Percentiles rank a stretch among this genome's conserved stretches.
Conservation (phyloP, 805 yeast genomes). For the Starmera dryadoides region DNA sequence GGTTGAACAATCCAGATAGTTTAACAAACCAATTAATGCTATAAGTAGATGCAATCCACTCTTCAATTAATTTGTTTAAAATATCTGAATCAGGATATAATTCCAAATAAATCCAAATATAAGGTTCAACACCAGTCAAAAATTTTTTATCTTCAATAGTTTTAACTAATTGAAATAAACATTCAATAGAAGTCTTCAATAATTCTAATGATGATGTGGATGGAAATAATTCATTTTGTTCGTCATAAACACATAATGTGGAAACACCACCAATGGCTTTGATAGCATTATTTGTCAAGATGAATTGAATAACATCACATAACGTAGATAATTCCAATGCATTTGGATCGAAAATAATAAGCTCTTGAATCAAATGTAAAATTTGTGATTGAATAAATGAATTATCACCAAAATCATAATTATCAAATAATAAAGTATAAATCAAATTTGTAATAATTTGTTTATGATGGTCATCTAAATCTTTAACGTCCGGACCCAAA, state of each 20-base stretch:
- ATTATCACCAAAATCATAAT: conserved; percentile 24
- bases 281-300: conserved; percentile 26
- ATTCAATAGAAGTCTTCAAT: conserved; percentile 40
- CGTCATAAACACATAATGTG: conserved; percentile 28
- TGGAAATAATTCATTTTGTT: conserved; percentile 35
- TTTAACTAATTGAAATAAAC: conserved; percentile 53
- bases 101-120: conserved; percentile 56
- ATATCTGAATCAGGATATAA: conserved; percentile 34
- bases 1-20: conserved; percentile 40
- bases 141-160: conserved; percentile 42
- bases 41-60: conserved; percentile 54
- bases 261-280: conserved; percentile 19
- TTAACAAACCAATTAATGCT: conserved; percentile 52
- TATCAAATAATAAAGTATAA: conserved; percentile 24
- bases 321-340: conserved; percentile 23
- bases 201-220: conserved; percentile 33
- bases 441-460: conserved; percentile 28
- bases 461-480: conserved; percentile 23
- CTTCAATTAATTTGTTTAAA: conserved; percentile 37
- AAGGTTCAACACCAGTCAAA: conserved; percentile 36
- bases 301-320: conserved; percentile 24
- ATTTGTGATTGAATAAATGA: conserved; percentile 26
- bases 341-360: conserved; percentile 37
- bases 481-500: conserved; percentile 49
- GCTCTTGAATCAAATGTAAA: conserved; percentile 35